These are phyloP conservation scores for Suillus occidentalis DNA, from an alignment of 768 basidiomycete genomes.

Conservation along the genomic window DNA sequence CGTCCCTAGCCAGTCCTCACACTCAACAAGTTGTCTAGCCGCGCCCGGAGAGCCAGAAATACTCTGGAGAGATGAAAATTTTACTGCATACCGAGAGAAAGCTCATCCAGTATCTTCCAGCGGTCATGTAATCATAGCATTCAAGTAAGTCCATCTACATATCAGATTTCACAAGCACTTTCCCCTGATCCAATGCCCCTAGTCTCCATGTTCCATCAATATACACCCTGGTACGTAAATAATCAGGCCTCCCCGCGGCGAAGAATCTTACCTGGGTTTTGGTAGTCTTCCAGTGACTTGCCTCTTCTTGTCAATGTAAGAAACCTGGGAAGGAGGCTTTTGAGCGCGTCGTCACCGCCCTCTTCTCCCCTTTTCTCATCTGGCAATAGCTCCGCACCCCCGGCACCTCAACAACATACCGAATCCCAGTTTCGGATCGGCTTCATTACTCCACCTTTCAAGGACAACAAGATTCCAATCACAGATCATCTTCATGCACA, in stretches of 20 bases:
- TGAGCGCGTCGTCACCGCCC: slow-evolving; percentile 45
- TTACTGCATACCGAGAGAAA: slow-evolving; percentile 72
- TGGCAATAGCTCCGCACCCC: slow-evolving; percentile 24
- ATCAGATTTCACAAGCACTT: slow-evolving; percentile 42
- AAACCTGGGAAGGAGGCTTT: slow-evolving; percentile 56
- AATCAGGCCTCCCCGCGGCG: slow-evolving; percentile 3
- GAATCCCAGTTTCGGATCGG: slow-evolving; percentile 58
- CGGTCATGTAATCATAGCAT: slow-evolving; percentile 70
- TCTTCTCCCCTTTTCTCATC: slow-evolving; percentile 32
- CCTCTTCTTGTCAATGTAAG: slow-evolving; percentile 67
- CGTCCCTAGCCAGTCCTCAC: slow-evolving; percentile 43
- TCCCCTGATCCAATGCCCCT: slow-evolving; percentile 26
- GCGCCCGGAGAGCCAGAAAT: slow-evolving; percentile 56
- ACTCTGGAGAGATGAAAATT: slow-evolving; percentile 76
- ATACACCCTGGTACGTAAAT: slow-evolving; percentile 61
- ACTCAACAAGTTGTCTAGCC: slow-evolving; percentile 45
- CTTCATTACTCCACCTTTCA: slow-evolving; percentile 79
- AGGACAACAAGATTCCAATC: slow-evolving; percentile 75
- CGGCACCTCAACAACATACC: slow-evolving; percentile 26
- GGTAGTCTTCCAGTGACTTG: slow-evolving; percentile 71
- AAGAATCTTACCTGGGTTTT: slow-evolving; percentile 11
- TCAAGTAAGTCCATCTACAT: slow-evolving; percentile 57
- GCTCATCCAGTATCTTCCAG: slow-evolving; percentile 69
- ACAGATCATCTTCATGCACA: slow-evolving; percentile 80
- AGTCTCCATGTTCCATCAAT: slow-evolving; percentile 80